phyloP scores from a whole-genome alignment of 257 asterid species.

The Solanum lycopersicoides region DNA sequence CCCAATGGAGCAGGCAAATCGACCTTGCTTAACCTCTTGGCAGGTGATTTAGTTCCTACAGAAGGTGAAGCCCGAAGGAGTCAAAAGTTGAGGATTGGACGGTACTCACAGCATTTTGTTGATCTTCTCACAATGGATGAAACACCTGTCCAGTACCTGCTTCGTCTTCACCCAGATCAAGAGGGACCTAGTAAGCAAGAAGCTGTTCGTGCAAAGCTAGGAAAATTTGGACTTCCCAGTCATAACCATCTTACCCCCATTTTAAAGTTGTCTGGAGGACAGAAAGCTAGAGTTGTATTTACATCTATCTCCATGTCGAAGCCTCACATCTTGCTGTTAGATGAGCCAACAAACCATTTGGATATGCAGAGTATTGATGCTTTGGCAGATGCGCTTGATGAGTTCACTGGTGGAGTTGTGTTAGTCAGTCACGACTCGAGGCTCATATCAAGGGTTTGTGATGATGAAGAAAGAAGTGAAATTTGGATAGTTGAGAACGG shows the following conservation, averaged over 20 bases:
- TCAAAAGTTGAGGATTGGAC: slow-evolving; percentile 25
- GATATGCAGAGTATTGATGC: slow-evolving; percentile 38
- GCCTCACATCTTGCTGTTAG: slow-evolving; percentile 29
- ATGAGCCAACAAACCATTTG: slow-evolving; percentile 34
- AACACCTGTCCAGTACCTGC: slow-evolving; percentile 16
- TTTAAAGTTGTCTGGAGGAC: slow-evolving; percentile 27
- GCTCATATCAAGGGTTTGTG: slow-evolving; percentile 31
- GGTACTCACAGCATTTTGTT: slow-evolving; percentile 20
- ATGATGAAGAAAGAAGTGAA: slow-evolving; percentile 34
- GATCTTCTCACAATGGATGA: slow-evolving; percentile 21
- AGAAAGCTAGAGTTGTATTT: slow-evolving; percentile 26
- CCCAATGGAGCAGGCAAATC: slow-evolving; percentile 79
- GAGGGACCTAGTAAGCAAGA: slow-evolving; percentile 19
- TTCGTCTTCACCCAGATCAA: slow-evolving; percentile 18
- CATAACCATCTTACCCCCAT: slow-evolving; percentile 27
- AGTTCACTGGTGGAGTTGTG: slow-evolving; percentile 18
- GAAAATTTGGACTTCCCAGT: slow-evolving; percentile 20
- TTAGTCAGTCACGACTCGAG: slow-evolving; percentile 37
- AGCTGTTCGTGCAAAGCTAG: slow-evolving; percentile 17
- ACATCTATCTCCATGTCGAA: slow-evolving; percentile 20
- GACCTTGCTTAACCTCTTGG: slow-evolving; percentile 62
- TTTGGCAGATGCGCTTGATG: slow-evolving; percentile 23
- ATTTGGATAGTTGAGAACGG: slow-evolving; percentile 39
- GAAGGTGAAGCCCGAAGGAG: slow-evolving; percentile 27
- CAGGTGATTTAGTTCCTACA: slow-evolving; percentile 33